phyloP scores from a whole-genome alignment of 495 filamentous ascomycete genomes.

The Oidiodendron maius region DNA sequence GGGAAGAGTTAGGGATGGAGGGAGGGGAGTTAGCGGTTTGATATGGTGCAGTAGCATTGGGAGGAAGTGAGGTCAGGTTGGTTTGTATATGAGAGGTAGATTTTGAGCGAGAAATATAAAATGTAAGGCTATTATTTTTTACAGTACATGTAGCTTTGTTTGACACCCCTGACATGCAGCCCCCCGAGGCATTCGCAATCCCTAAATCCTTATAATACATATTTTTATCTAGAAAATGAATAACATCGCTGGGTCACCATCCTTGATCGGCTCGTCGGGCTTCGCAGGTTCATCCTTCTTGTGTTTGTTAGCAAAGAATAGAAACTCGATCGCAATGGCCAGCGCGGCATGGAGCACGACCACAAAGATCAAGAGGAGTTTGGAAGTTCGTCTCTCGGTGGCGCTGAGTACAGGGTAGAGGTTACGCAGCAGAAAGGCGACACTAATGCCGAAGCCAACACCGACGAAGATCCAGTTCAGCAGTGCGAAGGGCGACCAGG shows the following conservation, averaged over 20 bases:
- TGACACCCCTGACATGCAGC: too few species aligned
- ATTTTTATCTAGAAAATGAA: constrained; percentile 18
- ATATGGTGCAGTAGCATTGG: neutral
- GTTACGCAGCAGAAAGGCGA: constrained; percentile 84
- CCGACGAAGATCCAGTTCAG: constrained; percentile 93
- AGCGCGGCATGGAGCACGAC: constrained; percentile 80
- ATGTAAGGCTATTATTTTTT: too few species aligned
- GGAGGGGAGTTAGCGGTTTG: neutral
- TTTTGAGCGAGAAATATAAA: too few species aligned
- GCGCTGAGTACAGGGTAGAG: constrained; percentile 89
- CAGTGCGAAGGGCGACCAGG: constrained; percentile 74
- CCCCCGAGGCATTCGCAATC: too few species aligned
- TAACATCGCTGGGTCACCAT: too few species aligned
- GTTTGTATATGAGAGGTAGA: too few species aligned
- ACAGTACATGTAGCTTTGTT: neutral
- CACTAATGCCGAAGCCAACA: constrained; percentile 81
- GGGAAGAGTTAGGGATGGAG: neutral
- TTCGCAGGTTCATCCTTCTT: constrained; percentile 39
- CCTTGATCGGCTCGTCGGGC: constrained; percentile 23
- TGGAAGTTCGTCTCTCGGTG: constrained; percentile 86
- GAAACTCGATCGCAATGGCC: constrained; percentile 86
- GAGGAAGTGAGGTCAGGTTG: too few species aligned
- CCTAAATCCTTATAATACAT: too few species aligned
- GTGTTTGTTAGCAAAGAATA: constrained; percentile 87
- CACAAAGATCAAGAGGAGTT: constrained; percentile 78